Base-by-base conservation (phyloP, 176 grass and related monocot genomes). In the Rhynchospora pubera region DNA sequence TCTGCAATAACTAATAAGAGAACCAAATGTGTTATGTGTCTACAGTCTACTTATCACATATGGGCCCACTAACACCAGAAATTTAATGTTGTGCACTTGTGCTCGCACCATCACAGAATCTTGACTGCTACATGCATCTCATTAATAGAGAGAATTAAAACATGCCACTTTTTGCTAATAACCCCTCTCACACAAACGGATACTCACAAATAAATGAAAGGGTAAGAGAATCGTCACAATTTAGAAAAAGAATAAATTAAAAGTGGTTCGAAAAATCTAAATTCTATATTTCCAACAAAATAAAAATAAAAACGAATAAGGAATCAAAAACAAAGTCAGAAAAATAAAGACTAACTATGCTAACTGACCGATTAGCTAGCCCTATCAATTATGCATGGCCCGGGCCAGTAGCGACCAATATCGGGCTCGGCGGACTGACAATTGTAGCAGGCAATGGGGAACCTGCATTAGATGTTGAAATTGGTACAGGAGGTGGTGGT, bases 381-480 rank as follows among this genome's bases (percentile, higher is more conserved):
- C 13, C 8, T 21, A 75, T 46, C n/a, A 44, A 7, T 92, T 66
- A 91, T 22, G 78, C 78, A 53, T 89, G 87, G 7, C 71, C 52
- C 12, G 87, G 87, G 67, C 59, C 82, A 10, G 77, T 83, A 18
- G 79, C 83, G 16, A 85, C 45, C 7, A 23, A 7, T 12, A 62
- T 81, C 10, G 87, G 85, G 34, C 75, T 77, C 8, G 91, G 91
- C 4, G 89, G 87, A 64, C 60, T 85, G 28, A 89, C 59, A 53
- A 43, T 52, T 65, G 45, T 51, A 30, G 23, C 60, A 9, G 72
- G 72, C 7, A 65, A 61, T 34, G 79, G 79, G 21, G 79, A 9
- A 62, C 34, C 78, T 45, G 39, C 58, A 62, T 59, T 62, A 66
- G 60, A 65, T 9, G 60, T 14, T 7, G 43, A 82, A 34, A 67